Conservation (phyloP, 2,329 filamentous ascomycete genomes). For the Penicillium psychrosexuale region DNA sequence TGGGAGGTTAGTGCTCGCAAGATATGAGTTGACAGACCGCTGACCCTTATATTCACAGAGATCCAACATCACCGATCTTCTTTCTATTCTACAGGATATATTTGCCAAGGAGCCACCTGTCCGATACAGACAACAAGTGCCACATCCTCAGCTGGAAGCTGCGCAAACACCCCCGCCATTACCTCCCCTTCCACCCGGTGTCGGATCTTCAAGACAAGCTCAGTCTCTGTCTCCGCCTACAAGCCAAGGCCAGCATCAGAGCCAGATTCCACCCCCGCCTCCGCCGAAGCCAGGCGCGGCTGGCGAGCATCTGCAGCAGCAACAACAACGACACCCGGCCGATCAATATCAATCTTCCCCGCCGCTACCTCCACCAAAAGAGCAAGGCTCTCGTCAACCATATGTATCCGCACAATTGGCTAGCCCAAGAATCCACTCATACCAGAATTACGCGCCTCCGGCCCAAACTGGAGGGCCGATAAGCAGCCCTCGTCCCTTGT, state of each 20-base stretch:
- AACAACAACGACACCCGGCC: slow-evolving; percentile 12
- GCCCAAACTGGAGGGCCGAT: neutral
- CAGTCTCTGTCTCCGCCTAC: slow-evolving; percentile 23
- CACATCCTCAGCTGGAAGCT: slow-evolving; percentile 26
- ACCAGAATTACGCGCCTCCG: slow-evolving; percentile 23
- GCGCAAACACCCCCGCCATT: slow-evolving; percentile 59
- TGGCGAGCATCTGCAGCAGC: slow-evolving; percentile 14
- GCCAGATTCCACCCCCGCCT: slow-evolving; percentile 32
- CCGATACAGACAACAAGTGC: slow-evolving; percentile 59
- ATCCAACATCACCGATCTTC: slow-evolving; percentile 77
- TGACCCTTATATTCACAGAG: slow-evolving; percentile 51
- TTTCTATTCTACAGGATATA: slow-evolving; percentile 76
- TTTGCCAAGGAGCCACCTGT: slow-evolving; percentile 96
- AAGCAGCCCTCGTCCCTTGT: neutral
- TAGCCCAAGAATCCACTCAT: slow-evolving; percentile 10
- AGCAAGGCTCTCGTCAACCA: slow-evolving; percentile 20
- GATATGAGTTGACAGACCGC: neutral
- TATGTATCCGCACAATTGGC: slow-evolving; percentile 11
- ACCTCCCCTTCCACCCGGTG: slow-evolving; percentile 68
- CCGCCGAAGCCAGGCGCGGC: slow-evolving; percentile 37
- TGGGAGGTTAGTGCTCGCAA: slow-evolving; percentile 71
- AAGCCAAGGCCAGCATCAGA: slow-evolving; percentile 20
- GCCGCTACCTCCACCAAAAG: slow-evolving; percentile 38
- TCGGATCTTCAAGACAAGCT: slow-evolving; percentile 42
- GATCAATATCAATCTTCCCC: slow-evolving; percentile 32